Conservation (phyloP, 768 basidiomycete species). For the Amanita inopinata region DNA sequence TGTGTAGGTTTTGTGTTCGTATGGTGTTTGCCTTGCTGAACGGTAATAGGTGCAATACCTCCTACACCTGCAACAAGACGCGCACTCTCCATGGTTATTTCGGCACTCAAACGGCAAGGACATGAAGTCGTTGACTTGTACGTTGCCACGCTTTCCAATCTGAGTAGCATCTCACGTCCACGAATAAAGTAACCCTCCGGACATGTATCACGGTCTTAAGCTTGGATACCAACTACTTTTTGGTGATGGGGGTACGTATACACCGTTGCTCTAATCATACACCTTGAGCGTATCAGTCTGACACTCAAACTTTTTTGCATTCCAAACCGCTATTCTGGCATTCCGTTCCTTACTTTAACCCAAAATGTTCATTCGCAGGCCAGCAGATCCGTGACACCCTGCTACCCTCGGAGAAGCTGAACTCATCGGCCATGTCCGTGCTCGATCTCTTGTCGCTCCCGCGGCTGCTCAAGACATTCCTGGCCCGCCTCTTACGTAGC, state of each 20-base stretch:
- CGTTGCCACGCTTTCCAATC: conserved; percentile 13
- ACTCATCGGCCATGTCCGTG: conserved; percentile 16
- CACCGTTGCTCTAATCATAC: conserved; percentile 1
- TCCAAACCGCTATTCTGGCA: neutral
- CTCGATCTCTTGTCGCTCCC: conserved; percentile 20
- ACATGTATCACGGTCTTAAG: conserved; percentile 37
- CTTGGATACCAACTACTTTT: conserved; percentile 47
- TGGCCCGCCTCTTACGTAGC: conserved; percentile 23
- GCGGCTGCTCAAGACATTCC: conserved; percentile 24
- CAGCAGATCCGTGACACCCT: conserved; percentile 28
- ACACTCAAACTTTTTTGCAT: conserved; percentile 1
- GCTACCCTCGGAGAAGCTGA: conserved; percentile 23
- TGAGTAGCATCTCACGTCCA: neutral
- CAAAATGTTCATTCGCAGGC: conserved; percentile 22
- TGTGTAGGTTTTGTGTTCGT: conserved; percentile 16
- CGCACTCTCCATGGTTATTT: conserved; percentile 39
- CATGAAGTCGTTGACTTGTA: conserved; percentile 60
- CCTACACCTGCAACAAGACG: conserved; percentile 58
- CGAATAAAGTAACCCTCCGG: conserved; percentile 29
- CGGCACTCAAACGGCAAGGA: conserved; percentile 45
- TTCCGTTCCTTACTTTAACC: conserved; percentile 6
- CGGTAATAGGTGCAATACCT: conserved; percentile 39
- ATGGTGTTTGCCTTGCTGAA: conserved; percentile 1
- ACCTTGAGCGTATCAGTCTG: conserved; percentile 3
- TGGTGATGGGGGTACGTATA: conserved; percentile 42